Percentiles rank a stretch among this genome's conserved stretches.
These are phyloP conservation scores for Barbarea vulgaris DNA, from an alignment of 345 rosid genomes.

Conservation along the genomic window DNA sequence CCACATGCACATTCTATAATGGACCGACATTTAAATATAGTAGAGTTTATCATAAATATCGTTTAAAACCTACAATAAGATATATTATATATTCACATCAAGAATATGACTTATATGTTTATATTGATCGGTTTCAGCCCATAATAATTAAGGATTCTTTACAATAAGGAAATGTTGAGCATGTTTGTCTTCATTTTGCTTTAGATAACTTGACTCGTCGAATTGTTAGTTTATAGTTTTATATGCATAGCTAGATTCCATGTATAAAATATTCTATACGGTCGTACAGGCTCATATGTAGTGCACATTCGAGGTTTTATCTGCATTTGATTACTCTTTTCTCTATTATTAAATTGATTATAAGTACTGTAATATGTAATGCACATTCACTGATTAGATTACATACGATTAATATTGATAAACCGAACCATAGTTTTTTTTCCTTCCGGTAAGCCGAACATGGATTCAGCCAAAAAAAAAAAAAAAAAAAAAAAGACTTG, in stretches of 20 bases:
- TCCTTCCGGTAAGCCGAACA: not conserved
- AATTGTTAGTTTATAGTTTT: not conserved
- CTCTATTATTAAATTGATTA: not conserved
- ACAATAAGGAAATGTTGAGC: constrained; percentile 11
- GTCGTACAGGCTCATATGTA: not conserved
- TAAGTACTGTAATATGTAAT: not conserved
- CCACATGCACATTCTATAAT: constrained; percentile 30
- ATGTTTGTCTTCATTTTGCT: not conserved
- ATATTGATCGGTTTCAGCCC: not conserved
- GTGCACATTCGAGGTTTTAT: not conserved
- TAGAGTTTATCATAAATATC: not conserved
- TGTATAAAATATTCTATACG: not conserved
- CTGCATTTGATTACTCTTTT: not conserved
- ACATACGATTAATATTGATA: not conserved
- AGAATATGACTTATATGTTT: not conserved
- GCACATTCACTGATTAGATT: not conserved
- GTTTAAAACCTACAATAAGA: constrained; percentile 17
- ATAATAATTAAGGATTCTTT: constrained; percentile 1
- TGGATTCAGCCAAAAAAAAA: not conserved
- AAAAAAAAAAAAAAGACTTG: too few species aligned
- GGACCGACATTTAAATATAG: not conserved
- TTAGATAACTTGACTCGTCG: not conserved
- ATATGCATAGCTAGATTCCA: not conserved
- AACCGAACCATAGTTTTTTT: not conserved
- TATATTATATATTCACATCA: constrained; percentile 5